Conservation (phyloP, 2,329 filamentous ascomycete species). For the Colletotrichum lupini region DNA sequence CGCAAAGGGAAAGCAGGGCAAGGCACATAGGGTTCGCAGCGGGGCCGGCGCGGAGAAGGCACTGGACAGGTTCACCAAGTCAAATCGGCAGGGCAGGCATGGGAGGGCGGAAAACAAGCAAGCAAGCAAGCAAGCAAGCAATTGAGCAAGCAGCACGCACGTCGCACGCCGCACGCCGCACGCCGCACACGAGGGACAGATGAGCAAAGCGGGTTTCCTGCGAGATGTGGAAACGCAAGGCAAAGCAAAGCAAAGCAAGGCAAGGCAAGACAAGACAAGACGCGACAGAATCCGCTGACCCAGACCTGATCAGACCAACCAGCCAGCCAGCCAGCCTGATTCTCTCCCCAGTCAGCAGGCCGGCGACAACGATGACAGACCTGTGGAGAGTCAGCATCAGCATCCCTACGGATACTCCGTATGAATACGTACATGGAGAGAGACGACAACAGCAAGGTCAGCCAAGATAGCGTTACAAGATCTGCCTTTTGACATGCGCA, state of each 20-base stretch:
- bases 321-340: not conserved
- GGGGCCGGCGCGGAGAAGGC: constrained; percentile 8
- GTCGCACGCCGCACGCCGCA: not conserved
- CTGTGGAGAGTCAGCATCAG: not conserved
- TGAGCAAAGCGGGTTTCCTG: not conserved
- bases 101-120: not conserved
- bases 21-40: constrained; percentile 18
- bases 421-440: not conserved
- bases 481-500: constrained; percentile 35
- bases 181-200: not conserved
- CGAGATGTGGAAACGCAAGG: not conserved
- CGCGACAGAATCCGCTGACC: not conserved
- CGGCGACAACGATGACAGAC: not conserved
- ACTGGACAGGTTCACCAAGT: not conserved
- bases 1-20: not conserved
- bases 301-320: not conserved
- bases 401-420: not conserved
- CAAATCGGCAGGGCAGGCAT: not conserved
- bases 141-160: not conserved
- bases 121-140: not conserved
- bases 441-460: constrained; percentile 6
- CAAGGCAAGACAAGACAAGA: not conserved
- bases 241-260: not conserved
- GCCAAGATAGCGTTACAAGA: constrained; percentile 35
- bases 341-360: not conserved